Conservation (phyloP, 306 rosid species). For the Quercus engelmannii region DNA sequence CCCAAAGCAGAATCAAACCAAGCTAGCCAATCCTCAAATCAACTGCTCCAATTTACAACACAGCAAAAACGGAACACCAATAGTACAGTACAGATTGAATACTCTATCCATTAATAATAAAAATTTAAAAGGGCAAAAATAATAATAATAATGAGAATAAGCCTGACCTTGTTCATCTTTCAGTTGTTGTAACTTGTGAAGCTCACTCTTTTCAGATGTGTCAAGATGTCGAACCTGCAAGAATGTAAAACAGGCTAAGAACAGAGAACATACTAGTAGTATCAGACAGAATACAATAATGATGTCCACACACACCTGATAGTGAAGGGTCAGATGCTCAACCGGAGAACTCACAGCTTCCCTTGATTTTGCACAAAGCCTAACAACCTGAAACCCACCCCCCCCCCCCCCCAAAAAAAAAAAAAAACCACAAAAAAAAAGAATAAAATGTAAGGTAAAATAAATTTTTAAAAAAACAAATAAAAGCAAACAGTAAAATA, state of each 20-base stretch:
- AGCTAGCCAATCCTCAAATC: not conserved
- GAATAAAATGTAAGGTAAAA: not conserved
- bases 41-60: not conserved
- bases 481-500: not conserved
- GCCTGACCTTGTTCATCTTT: conserved; percentile 93
- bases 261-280: not conserved
- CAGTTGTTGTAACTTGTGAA: conserved; percentile 86
- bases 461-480: not conserved
- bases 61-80: not conserved
- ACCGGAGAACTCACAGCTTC: conserved; percentile 99
- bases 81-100: not conserved
- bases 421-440: not conserved
- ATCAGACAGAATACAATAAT: not conserved
- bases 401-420: not conserved
- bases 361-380: conserved; percentile 97
- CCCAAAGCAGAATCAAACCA: not conserved
- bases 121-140: not conserved
- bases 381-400: conserved; percentile 69
- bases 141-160: not conserved
- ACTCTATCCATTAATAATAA: not conserved
- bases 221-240: conserved; percentile 96
- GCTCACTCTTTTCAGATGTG: conserved; percentile 99
- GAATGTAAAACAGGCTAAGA: conserved; percentile 11
- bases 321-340: conserved; percentile 97
- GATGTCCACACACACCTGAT: conserved; percentile 63